Base-by-base conservation (phyloP, 208 protist genomes). In the Leishmania arabica region DNA sequence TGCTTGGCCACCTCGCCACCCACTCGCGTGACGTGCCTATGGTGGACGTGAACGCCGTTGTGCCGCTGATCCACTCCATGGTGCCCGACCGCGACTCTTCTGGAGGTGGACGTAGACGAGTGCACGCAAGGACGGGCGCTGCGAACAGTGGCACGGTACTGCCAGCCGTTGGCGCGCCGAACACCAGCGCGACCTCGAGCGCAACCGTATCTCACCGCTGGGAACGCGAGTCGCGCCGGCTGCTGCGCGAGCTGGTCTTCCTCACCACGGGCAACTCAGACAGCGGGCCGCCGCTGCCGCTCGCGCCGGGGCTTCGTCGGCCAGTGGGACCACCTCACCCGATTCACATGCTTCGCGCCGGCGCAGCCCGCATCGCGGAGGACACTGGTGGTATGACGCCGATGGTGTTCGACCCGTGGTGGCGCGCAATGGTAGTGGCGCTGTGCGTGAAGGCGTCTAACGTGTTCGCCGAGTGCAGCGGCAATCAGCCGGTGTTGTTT, bases 391-490 rank as follows among this genome's bases (percentile, higher is more conserved):
- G 69, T n/a, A 62, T 83, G 3, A 79, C 86, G 21, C 94, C 94
- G 31, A 76, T 92, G n/a, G 94, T 92, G 74, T 96, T 97, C 79
- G 94, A 97, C 66, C 87, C 91, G 42, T 97, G 95, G 93, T 97
- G 95, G 93, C 91, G 93, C 62, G 90, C 88, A 13, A 95, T 96
- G 89, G 86, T 93, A 2, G 84, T 96, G 47, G 95, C 95, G 4
- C 91, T 97, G 45, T 91, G 91, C 34, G 89, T 94, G 66, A 93
- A 94, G 80, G 93, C 86, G 53, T 91, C 91, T 78, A 93, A 89
- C 66, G 89, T 97, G 45, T 86, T 95, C 75, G 79, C 84, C 40
- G 95, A 97, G 86, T 95, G 93, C 82, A 88, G 81, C 82, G 60
- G 86, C 53, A 68, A 77, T 19, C 82, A 88, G 34, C 79, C 88